Evolutionary conservation across 129 eudicot species (phyloP), one percentile per base, ranked within the genome.

Genomic region (Artemisia annua): DNA sequence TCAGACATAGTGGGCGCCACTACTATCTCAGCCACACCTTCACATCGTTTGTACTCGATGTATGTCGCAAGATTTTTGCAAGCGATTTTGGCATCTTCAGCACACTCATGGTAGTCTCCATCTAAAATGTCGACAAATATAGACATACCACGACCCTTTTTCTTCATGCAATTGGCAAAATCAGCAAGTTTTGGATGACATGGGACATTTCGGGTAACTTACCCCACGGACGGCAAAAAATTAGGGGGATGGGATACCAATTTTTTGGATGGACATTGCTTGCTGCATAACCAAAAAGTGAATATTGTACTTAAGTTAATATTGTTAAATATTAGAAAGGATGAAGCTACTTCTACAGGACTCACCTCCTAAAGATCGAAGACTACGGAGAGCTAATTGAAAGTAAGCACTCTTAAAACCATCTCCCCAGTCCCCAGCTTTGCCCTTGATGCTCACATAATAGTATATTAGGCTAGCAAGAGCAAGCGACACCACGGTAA

Each of bases 391-490:
- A 66, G 99, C 99, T 15, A 95, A 89, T 62, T 95, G 99, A 83
- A 95, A 95, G 81, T 95, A 95, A 46, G 99, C 99, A 85, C 99
- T 95, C 82, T 95, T 95, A 80, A 95, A 90, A 69, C 99, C 99
- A 77, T 95, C 99, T 20, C 99, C 99, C 99, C 99, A 95, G 75
- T 95, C 99, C 32, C 99, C 99, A 22, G 99, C 99, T 78, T 95
- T 95, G 64, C 99, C 99, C 78, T 95, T 95, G 83, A 95, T 78
- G 84, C 97, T 88, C 56, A 95, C 99, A 74, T 95, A 95, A 69
- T 95, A 88, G 79, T 95, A 95, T 65, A 95, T 90, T 79, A 95
- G 99, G 80, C 94, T 88, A 63, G 87, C 99, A 52, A 95, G 92
- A 64, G 99, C 97, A 64, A 95, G 85, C 58, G 99, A 90, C 69